These are phyloP conservation scores for Acanthamoeba lenticulata DNA, from an alignment of 208 protist species.

Conservation along the genomic window DNA sequence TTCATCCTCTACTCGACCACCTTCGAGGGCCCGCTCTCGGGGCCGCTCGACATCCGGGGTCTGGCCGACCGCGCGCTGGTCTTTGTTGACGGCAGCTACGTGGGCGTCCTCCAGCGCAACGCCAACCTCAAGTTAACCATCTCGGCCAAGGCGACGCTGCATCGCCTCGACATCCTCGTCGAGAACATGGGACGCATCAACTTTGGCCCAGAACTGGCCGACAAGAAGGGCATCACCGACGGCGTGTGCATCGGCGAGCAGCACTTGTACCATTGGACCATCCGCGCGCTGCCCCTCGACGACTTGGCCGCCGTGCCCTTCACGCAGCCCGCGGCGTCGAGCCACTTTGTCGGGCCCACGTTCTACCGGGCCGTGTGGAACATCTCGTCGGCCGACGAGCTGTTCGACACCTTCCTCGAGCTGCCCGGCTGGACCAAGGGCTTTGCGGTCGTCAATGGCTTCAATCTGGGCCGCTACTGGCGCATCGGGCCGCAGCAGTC, in stretches of 20 bases:
- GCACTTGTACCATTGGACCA: constrained; percentile 36
- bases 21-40: background rate
- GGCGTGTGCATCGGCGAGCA: background rate
- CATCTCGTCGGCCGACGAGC: background rate
- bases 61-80: constrained; percentile 2
- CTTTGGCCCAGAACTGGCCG: background rate
- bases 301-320: background rate
- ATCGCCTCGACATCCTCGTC: constrained; percentile 3
- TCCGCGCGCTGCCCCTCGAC: background rate
- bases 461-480: constrained; percentile 49
- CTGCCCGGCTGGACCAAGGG: constrained; percentile 40
- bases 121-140: background rate
- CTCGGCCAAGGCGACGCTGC: background rate
- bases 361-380: background rate
- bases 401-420: constrained; percentile 5
- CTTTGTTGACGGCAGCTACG: constrained; percentile 13
- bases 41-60: background rate
- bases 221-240: constrained; percentile 35
- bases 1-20: constrained; percentile 32
- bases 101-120: background rate
- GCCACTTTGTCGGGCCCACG: background rate
- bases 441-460: constrained; percentile 18
- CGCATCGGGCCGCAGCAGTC: constrained; percentile 11
- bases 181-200: constrained; percentile 57
- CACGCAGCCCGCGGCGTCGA: background rate